Conservation (phyloP, 192 early-diverging fungal species). For the Entomortierella beljakovae region DNA sequence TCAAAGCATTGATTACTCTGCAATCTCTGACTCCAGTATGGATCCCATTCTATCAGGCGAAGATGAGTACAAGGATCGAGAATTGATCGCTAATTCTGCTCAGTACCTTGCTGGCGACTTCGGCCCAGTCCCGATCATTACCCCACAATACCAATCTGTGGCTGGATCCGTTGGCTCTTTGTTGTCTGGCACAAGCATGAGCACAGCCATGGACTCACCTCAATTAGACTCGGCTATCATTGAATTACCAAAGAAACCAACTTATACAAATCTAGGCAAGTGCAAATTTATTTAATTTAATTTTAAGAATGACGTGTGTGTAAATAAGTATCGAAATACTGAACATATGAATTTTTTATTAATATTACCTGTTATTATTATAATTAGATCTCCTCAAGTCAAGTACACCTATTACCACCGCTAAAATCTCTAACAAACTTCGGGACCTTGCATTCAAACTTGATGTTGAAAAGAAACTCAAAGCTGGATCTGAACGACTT, state of each 20-base stretch:
- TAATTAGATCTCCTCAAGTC: constrained; percentile 73
- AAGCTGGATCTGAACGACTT: constrained; percentile 83
- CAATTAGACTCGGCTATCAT: constrained; percentile 22
- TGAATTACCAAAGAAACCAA: constrained; percentile 47
- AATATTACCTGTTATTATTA: neutral
- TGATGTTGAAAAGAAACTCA: constrained; percentile 94
- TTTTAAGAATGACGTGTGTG: constrained; percentile 7
- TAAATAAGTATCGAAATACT: neutral
- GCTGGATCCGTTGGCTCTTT: constrained; percentile 26
- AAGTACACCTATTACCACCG: constrained; percentile 72
- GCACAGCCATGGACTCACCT: constrained; percentile 43
- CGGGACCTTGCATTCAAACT: constrained; percentile 91
- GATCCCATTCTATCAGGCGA: constrained; percentile 49
- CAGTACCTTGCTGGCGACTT: constrained; percentile 45
- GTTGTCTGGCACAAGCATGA: constrained; percentile 30
- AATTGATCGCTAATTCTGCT: constrained; percentile 37
- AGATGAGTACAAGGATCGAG: constrained; percentile 50
- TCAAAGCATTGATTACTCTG: constrained; percentile 26
- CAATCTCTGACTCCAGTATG: constrained; percentile 41
- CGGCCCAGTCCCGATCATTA: constrained; percentile 39
- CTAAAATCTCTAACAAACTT: constrained; percentile 84
- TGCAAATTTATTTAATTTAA: neutral
- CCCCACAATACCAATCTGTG: constrained; percentile 17
- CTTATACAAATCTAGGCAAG: constrained; percentile 52
- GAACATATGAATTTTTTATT: neutral